Conservation (phyloP, 2,329 filamentous ascomycete genomes). For the Calonectria pseudoreteaudii region DNA sequence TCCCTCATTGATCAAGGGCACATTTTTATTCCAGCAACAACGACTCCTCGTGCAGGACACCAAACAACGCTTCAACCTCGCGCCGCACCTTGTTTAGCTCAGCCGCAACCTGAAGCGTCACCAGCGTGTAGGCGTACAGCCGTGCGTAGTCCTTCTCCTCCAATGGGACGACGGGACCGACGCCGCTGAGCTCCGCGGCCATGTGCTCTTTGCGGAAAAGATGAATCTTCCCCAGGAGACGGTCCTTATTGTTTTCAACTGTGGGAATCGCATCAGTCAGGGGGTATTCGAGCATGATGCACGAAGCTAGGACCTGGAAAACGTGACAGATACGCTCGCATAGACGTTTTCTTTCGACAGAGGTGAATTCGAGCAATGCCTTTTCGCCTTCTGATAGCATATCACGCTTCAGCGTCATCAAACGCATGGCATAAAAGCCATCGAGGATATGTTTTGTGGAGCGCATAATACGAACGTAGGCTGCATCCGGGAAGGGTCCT, state of each 20-base stretch:
- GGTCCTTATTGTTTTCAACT: constrained; percentile 82
- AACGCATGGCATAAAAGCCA: constrained; percentile 95
- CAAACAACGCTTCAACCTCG: constrained; percentile 73
- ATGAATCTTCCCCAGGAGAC: constrained; percentile 87
- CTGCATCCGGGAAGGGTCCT: constrained; percentile 83
- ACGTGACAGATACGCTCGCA: constrained; percentile 93
- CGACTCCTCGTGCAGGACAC: constrained; percentile 70
- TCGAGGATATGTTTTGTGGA: constrained; percentile 89
- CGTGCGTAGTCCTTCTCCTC: constrained; percentile 89
- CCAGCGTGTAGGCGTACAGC: constrained; percentile 87
- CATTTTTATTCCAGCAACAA: constrained; percentile 63
- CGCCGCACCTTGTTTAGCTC: constrained; percentile 70
- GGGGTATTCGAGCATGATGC: constrained; percentile 94
- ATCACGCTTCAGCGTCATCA: constrained; percentile 86
- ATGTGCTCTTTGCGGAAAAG: constrained; percentile 81
- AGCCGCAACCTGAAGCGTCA: constrained; percentile 74
- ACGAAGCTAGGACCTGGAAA: constrained; percentile 86
- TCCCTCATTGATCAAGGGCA: background rate
- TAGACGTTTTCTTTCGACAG: constrained; percentile 81
- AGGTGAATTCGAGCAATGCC: constrained; percentile 82
- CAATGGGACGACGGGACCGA: constrained; percentile 51
- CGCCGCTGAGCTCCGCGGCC: constrained; percentile 42
- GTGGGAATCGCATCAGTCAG: constrained; percentile 89
- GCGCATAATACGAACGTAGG: constrained; percentile 79
- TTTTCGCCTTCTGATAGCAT: constrained; percentile 83